These are phyloP conservation scores for Pestalotiopsis sp. DNA, from an alignment of 2,329 filamentous ascomycete genomes.

Conservation along the genomic window DNA sequence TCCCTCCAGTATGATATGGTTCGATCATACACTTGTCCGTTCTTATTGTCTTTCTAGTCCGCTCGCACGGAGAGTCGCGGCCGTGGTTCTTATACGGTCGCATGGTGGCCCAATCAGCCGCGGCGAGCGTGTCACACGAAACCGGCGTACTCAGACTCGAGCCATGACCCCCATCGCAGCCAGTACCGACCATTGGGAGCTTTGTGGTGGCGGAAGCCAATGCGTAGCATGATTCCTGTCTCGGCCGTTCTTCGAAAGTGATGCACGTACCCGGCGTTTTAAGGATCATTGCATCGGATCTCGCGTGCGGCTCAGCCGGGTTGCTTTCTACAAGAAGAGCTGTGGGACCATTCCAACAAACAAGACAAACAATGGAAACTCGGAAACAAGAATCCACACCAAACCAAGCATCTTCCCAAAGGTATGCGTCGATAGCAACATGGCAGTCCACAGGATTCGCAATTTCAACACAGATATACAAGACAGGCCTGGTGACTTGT, in stretches of 20 bases:
- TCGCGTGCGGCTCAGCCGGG: not conserved
- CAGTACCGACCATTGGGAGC: not conserved
- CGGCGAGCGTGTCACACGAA: not conserved
- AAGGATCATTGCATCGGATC: not conserved
- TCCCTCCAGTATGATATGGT: not conserved
- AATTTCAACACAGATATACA: not conserved
- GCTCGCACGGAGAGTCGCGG: not conserved
- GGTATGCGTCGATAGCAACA: not conserved
- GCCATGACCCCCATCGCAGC: not conserved
- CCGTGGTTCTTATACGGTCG: not conserved
- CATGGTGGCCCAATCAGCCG: not conserved
- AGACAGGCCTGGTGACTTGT: not conserved
- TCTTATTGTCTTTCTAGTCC: not conserved
- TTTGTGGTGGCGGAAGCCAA: not conserved
- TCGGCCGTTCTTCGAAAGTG: not conserved
- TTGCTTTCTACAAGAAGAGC: not conserved
- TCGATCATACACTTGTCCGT: not conserved
- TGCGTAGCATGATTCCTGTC: not conserved
- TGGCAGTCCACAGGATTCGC: not conserved
- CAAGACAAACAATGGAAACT: not conserved
- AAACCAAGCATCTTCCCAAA: not conserved
- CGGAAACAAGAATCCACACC: not conserved
- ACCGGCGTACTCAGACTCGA: not conserved
- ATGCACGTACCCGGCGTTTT: constrained; percentile 3
- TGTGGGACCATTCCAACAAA: not conserved